Evolutionary conservation across 495 filamentous ascomycete species (phyloP).

Genomic region (Xylaria flabelliformis): DNA sequence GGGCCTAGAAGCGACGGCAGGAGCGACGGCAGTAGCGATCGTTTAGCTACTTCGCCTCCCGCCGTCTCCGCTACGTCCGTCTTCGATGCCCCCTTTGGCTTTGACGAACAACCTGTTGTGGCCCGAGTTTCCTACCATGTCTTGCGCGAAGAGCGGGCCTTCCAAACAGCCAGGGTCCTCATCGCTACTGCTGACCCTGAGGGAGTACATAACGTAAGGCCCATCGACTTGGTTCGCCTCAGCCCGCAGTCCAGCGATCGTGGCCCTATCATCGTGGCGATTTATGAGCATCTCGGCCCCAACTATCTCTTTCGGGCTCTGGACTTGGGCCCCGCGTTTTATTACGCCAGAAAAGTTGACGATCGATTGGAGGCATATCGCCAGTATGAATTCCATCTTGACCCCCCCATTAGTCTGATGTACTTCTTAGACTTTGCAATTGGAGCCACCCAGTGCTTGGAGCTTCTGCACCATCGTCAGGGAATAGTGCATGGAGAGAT

Average conservation of each 20-base stretch:
- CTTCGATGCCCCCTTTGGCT: slow-evolving; percentile 42
- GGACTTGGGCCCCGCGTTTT: slow-evolving; percentile 78
- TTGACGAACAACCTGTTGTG: slow-evolving; percentile 62
- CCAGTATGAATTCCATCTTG: slow-evolving; percentile 49
- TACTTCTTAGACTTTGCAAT: slow-evolving; percentile 88
- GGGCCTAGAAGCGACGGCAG: slow-evolving; percentile 30
- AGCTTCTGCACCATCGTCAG: slow-evolving; percentile 84
- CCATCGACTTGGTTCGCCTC: slow-evolving; percentile 74
- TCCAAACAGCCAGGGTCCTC: slow-evolving; percentile 75
- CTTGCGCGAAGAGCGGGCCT: slow-evolving; percentile 82
- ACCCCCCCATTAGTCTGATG: slow-evolving; percentile 68
- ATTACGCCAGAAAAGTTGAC: slow-evolving; percentile 58
- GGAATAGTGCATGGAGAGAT: slow-evolving; percentile 87
- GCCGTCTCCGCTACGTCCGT: slow-evolving; percentile 29
- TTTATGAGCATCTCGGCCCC: slow-evolving; percentile 78
- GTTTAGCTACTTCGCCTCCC: slow-evolving; percentile 44
- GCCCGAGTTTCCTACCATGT: slow-evolving; percentile 81
- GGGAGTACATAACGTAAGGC: slow-evolving; percentile 73
- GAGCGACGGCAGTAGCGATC: slow-evolving; percentile 42
- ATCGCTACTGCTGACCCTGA: slow-evolving; percentile 74
- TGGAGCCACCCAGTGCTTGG: slow-evolving; percentile 81
- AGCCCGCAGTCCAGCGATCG: slow-evolving; percentile 67
- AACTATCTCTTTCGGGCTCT: slow-evolving; percentile 74
- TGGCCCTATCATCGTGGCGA: slow-evolving; percentile 69
- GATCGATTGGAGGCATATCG: slow-evolving; percentile 53